phyloP scores from a whole-genome alignment of 257 asterid genomes.

The Jaltomata sinuosa region DNA sequence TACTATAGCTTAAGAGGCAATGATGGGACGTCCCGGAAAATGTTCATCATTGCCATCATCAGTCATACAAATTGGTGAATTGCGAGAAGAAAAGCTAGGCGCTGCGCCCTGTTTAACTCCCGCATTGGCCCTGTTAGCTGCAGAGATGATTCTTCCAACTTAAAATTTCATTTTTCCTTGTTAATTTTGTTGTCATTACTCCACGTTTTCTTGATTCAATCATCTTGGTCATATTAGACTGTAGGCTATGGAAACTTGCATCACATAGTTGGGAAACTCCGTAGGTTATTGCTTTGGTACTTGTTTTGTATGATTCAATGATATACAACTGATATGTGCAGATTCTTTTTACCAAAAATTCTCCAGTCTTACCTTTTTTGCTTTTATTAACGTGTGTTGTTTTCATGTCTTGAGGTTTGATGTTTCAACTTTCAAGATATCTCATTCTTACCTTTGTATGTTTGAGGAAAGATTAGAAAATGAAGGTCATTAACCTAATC shows the following conservation, averaged over 20 bases:
- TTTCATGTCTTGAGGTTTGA: not conserved
- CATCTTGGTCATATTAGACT: slow-evolving; percentile 13
- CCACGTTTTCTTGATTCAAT: slow-evolving; percentile 7
- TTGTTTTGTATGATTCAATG: slow-evolving; percentile 14
- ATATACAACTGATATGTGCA: slow-evolving; percentile 22
- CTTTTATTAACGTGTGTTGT: not conserved
- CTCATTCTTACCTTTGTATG: not conserved
- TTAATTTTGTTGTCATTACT: slow-evolving; percentile 16
- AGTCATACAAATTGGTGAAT: slow-evolving; percentile 15
- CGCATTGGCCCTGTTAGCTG: slow-evolving; percentile 21
- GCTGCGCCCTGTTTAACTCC: slow-evolving; percentile 25
- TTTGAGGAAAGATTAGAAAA: not conserved
- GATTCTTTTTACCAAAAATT: not conserved
- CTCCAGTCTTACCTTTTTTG: not conserved
- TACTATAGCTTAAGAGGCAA: slow-evolving; percentile 34
- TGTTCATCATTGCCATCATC: slow-evolving; percentile 1
- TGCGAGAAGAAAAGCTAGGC: slow-evolving; percentile 19
- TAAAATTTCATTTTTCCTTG: slow-evolving; percentile 9
- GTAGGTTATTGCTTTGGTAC: slow-evolving; percentile 7
- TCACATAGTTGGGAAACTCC: slow-evolving; percentile 8
- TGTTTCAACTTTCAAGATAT: not conserved
- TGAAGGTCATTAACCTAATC: not conserved
- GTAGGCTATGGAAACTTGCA: slow-evolving; percentile 11
- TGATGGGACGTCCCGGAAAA: slow-evolving; percentile 14
- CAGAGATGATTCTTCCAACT: slow-evolving; percentile 31